Evolutionary conservation across 345 rosid genomes (phyloP), one percentile per base, ranked within the genome.

Genomic region (Gossypium herbaceum): DNA sequence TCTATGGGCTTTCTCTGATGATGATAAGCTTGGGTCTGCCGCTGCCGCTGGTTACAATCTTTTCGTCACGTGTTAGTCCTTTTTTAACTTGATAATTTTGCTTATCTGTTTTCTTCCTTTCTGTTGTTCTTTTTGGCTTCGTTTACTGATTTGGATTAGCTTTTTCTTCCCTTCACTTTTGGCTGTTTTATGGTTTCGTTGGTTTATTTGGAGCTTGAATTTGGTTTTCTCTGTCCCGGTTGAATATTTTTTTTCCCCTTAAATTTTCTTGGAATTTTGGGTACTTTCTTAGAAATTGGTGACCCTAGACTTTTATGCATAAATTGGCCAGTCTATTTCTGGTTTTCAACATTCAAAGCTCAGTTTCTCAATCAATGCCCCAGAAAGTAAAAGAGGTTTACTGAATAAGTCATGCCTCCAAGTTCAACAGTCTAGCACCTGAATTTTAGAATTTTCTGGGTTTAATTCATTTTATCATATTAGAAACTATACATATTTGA

Each of bases 1-100:
- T 81, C 94, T 94, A 39, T 92, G 97, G 95, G 90, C 92, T 34
- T 94, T 94, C 86, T 84, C 97, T 60, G 97, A 88, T 39, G 83
- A 50, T 43, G 88, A 80, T 45, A 85, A 82, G 39, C 76, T 74
- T 60, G 58, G 58, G 80, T 76, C 86, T 67, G 59, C 80, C 63
- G 67, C 76, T 45, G 73, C 75, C 84, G 84, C 87, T 29, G 91
- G 84, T 77, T 82, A 82, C 79, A 84, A 91, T 41, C 70, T 79
- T 74, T 78, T 87, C 34, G 80, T 85, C 59, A 47, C 89, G 43
- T 82, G 98, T 94, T 73, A 84, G 92, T 82, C 70, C 62, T 44
- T 12, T 43, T 59, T 65, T n/a, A 78, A 29, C 73, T 19, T 15
- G 43, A 47, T 3, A 11, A 27, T 24, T 15, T 51, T 57, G 55